Conservation (phyloP, 2,329 filamentous ascomycete species). For the Calycina herbarum region DNA sequence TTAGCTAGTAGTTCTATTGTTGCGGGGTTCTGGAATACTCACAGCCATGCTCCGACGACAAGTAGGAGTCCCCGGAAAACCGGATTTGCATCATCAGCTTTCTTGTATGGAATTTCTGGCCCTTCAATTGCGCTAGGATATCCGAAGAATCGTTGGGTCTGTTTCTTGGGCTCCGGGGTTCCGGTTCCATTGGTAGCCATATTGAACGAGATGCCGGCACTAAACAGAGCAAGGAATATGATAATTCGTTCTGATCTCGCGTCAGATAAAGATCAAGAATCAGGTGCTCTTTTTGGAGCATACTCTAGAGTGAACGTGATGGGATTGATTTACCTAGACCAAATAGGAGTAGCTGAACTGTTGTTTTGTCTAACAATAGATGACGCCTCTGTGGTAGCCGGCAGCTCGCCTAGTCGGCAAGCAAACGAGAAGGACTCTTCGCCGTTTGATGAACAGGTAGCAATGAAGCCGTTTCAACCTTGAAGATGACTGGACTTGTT, state of each 20-base stretch:
- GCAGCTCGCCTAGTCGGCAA: too few species aligned
- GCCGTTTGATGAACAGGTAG: too few species aligned
- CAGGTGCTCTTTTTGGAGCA: too few species aligned
- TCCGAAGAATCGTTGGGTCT: conserved; percentile 26
- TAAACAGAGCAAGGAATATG: neutral
- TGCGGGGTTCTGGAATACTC: conserved; percentile 33
- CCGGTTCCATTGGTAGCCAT: conserved; percentile 33
- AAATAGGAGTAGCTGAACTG: too few species aligned
- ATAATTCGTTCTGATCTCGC: neutral
- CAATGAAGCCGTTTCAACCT: too few species aligned
- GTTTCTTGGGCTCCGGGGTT: conserved; percentile 9
- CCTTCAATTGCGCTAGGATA: conserved; percentile 34
- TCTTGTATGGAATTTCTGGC: conserved; percentile 44
- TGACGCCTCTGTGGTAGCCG: too few species aligned
- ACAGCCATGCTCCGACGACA: conserved; percentile 62
- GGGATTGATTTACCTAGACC: too few species aligned
- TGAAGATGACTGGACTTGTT: too few species aligned
- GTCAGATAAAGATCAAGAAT: neutral
- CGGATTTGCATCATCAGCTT: conserved; percentile 63
- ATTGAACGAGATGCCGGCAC: conserved; percentile 21
- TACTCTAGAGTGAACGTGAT: too few species aligned
- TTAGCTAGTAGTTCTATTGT: neutral
- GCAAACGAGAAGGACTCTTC: too few species aligned
- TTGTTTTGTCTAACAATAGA: too few species aligned
- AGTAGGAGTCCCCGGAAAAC: conserved; percentile 66